Percentiles rank a stretch among this genome's conserved stretches.
Conservation (phyloP, 352 stramenopile genomes). For the Pythium phragmitis region DNA sequence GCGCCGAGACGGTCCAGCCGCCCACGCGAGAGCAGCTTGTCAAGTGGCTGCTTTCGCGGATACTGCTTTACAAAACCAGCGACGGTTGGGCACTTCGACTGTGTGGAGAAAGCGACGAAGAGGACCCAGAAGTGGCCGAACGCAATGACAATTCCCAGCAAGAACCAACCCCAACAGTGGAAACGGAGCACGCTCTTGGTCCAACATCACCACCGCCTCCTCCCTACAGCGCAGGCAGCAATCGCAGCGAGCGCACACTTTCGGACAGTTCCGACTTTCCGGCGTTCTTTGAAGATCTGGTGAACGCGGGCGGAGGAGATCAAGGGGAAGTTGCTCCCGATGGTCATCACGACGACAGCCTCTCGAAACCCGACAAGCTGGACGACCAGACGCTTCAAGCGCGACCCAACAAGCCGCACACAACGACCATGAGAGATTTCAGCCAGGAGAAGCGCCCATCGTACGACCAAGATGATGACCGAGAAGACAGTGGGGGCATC, state of each 20-base stretch:
- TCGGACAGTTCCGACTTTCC: constrained; percentile 7
- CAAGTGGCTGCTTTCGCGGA: constrained; percentile 56
- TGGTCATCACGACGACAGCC: not conserved
- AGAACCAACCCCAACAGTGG: no score
- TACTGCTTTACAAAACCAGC: constrained; percentile 30
- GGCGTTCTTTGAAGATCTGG: constrained; percentile 3
- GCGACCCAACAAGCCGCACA: not conserved
- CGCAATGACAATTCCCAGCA: no score
- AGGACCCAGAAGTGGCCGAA: not conserved
- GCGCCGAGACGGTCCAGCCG: constrained; percentile 21
- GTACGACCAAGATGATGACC: not conserved
- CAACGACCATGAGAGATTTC: not conserved
- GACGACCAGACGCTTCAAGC: constrained; percentile 2
- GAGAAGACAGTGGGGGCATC: not conserved
- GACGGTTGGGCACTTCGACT: constrained; percentile 2
- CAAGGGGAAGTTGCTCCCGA: not conserved
- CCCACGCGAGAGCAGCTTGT: constrained; percentile 50
- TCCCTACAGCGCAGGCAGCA: constrained; percentile 9
- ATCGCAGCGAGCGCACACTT: constrained; percentile 4
- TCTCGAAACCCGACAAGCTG: not conserved
- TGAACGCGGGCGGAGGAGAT: constrained; percentile 4
- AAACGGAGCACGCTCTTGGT: not conserved
- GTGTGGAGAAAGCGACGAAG: constrained; percentile 2
- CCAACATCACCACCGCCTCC: constrained; percentile 7
- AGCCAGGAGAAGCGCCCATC: not conserved